Conservation (phyloP, 371 early-diverging fungal genomes). For the Mucor mucedo region DNA sequence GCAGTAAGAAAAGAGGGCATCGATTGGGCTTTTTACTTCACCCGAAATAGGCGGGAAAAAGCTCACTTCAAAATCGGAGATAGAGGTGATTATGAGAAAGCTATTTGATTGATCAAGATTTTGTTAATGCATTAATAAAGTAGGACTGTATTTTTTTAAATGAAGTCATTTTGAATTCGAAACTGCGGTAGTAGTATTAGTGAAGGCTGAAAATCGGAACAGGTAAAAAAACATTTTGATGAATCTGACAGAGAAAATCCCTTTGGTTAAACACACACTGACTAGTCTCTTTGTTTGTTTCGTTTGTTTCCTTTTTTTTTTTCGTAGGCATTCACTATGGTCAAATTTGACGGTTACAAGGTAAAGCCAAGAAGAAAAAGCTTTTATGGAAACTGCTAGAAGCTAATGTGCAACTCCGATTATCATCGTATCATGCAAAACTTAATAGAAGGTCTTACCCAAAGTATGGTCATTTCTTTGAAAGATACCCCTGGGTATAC, state of each 20-base stretch:
- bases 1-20: too few relatives aligned
- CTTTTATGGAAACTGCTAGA: conserved; percentile 6
- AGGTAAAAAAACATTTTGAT: neutral
- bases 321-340: neutral
- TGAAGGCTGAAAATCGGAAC: too few relatives aligned
- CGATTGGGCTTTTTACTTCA: too few relatives aligned
- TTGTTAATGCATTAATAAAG: conserved; percentile 5
- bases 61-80: conserved; percentile 18
- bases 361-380: neutral
- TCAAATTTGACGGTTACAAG: conserved; percentile 1
- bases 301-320: neutral
- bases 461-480: neutral
- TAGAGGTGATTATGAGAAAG: conserved; percentile 4
- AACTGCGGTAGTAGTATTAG: conserved; percentile 7
- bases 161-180: conserved; percentile 2
- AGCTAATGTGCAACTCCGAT: neutral
- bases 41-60: too few relatives aligned
- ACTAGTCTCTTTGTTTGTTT: neutral
- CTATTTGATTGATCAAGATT: neutral
- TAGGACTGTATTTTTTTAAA: conserved; percentile 12
- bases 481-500: too few relatives aligned
- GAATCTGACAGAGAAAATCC: conserved; percentile 16
- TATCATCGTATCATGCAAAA: neutral
- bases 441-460: neutral
- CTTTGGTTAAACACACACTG: neutral